Evolutionary conservation across 164 flowering plant species (phyloP).

Genomic region (Saururus chinensis): DNA sequence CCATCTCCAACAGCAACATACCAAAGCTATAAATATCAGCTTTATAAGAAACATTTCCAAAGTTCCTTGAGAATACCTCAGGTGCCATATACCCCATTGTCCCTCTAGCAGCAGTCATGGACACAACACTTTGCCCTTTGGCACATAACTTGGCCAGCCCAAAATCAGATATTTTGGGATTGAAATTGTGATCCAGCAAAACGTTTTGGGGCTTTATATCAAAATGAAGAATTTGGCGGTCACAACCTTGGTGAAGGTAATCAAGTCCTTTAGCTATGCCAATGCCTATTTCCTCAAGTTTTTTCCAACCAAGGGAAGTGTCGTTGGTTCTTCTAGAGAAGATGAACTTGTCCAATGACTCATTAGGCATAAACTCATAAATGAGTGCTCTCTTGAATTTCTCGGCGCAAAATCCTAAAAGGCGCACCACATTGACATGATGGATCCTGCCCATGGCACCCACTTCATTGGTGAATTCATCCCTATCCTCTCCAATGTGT

Average conservation of each 20-base stretch:
- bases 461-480: slow-evolving; percentile 26
- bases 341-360: slow-evolving; percentile 18
- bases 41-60: slow-evolving; percentile 6
- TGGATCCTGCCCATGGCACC: slow-evolving; percentile 5
- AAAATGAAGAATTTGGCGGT: slow-evolving; percentile 18
- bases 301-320: slow-evolving; percentile 2
- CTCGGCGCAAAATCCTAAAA: slow-evolving; percentile 19
- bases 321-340: not conserved
- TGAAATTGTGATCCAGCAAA: slow-evolving; percentile 5
- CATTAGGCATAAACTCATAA: slow-evolving; percentile 24
- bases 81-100: slow-evolving; percentile 17
- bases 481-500: slow-evolving; percentile 3
- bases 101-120: slow-evolving; percentile 9
- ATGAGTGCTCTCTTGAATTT: slow-evolving; percentile 7
- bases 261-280: slow-evolving; percentile 19
- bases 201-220: slow-evolving; percentile 20
- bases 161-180: slow-evolving; percentile 14
- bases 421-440: slow-evolving; percentile 19
- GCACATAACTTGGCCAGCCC: slow-evolving; percentile 18
- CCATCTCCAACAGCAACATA: slow-evolving; percentile 17
- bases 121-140: slow-evolving; percentile 6
- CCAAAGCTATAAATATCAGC: slow-evolving; percentile 23
- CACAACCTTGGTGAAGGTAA: slow-evolving; percentile 25
- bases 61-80: not conserved
- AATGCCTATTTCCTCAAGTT: slow-evolving; percentile 11